Conservation (phyloP, 176 grass and related monocot genomes). For the Saccharum officinarum region DNA sequence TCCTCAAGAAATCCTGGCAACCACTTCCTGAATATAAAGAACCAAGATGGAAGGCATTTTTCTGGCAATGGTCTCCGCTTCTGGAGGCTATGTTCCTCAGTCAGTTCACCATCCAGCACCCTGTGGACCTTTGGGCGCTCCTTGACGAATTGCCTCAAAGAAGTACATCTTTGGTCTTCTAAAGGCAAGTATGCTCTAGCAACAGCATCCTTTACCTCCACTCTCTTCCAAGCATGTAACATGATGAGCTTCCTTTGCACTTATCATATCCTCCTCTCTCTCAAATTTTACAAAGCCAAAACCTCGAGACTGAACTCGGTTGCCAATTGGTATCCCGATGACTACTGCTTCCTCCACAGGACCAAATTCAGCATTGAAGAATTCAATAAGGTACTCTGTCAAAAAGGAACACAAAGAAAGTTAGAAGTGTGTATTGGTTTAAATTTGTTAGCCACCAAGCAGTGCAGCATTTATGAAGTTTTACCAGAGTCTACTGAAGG, state of each 20-base stretch:
- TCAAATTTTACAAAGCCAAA: slow-evolving; percentile 72
- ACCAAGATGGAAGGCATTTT: slow-evolving; percentile 65
- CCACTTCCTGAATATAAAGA: slow-evolving; percentile 66
- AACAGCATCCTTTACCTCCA: slow-evolving; percentile 68
- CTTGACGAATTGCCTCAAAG: slow-evolving; percentile 21
- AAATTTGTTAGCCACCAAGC: not conserved
- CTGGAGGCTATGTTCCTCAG: slow-evolving; percentile 34
- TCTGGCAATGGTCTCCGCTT: slow-evolving; percentile 46
- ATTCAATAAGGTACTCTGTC: slow-evolving; percentile 49
- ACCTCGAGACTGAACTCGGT: slow-evolving; percentile 51
- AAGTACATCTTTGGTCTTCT: slow-evolving; percentile 26
- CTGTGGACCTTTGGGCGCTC: slow-evolving; percentile 26
- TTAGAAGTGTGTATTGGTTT: slow-evolving; percentile 16
- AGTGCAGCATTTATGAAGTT: slow-evolving; percentile 10
- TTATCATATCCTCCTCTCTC: slow-evolving; percentile 43
- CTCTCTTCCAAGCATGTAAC: slow-evolving; percentile 62
- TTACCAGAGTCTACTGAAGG: slow-evolving; percentile 58
- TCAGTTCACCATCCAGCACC: slow-evolving; percentile 37
- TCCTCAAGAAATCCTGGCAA: slow-evolving; percentile 59
- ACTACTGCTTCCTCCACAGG: slow-evolving; percentile 69
- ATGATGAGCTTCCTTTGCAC: slow-evolving; percentile 66
- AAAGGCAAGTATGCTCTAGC: slow-evolving; percentile 46
- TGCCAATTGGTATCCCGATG: slow-evolving; percentile 38
- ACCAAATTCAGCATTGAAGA: slow-evolving; percentile 60
- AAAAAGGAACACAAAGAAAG: not conserved